A percentile compares a stretch with the other conserved stretches of the same genome.
Conservation (phyloP, 257 asterid genomes). For the Nicotiana knightiana region DNA sequence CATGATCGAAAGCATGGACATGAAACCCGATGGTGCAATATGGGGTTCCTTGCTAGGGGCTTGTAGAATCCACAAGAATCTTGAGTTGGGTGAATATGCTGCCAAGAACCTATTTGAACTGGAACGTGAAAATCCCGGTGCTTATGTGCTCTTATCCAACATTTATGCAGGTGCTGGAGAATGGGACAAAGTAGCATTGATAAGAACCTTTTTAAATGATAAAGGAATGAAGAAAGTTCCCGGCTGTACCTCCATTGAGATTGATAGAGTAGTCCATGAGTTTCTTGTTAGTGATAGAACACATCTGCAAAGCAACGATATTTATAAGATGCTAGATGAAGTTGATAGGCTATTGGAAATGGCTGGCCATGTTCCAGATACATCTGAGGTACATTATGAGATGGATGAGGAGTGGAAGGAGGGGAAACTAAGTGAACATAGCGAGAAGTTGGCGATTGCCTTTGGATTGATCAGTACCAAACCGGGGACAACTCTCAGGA, state of each 20-base stretch:
- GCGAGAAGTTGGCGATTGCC: conserved; percentile 22
- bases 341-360: conserved; percentile 16
- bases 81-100: conserved; percentile 27
- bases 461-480: conserved; percentile 25
- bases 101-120: conserved; percentile 18
- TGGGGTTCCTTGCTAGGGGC: conserved; percentile 33
- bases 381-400: conserved; percentile 16
- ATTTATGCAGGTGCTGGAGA: conserved; percentile 25
- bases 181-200: conserved; percentile 28
- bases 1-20: conserved; percentile 14
- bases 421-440: too few relatives aligned
- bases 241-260: too few relatives aligned
- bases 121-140: conserved; percentile 23
- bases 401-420: neutral
- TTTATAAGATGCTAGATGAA: conserved; percentile 24
- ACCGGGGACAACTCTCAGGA: conserved; percentile 19
- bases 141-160: conserved; percentile 26
- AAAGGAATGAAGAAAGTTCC: too few relatives aligned
- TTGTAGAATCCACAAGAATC: conserved; percentile 25
- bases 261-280: conserved; percentile 20
- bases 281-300: conserved; percentile 25
- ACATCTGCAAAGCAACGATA: conserved; percentile 18
- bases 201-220: conserved; percentile 21
- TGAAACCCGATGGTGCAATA: conserved; percentile 27
- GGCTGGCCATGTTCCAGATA: conserved; percentile 23